Base-by-base conservation (phyloP, 202 grass and related monocot genomes). In the Brachypodium distachyon region DNA sequence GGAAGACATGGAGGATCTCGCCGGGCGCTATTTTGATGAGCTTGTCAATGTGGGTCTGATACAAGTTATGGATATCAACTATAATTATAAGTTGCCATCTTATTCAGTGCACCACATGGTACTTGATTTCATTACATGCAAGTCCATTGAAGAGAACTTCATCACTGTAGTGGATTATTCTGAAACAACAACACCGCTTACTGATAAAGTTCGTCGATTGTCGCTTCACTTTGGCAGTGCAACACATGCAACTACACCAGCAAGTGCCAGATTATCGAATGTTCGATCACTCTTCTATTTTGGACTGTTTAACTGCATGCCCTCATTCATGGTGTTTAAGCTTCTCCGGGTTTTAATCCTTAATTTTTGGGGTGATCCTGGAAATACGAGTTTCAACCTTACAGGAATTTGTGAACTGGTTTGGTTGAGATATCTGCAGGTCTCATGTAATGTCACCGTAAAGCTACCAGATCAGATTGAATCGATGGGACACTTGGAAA, bases 61-160 rank as follows among this genome's bases (percentile, higher is more conserved):
- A 1, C 68, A 84, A 13, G 47, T 13, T 0, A 28, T 74, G 19
- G 53, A 33, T 46, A 23, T 48, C 18, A 49, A 34, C 11, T 1
- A 7, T 1, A 8, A 10, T 0, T 49, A 65, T 1, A 60, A 82
- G 13, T 40, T 49, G 11, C 25, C 51, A 17, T 50, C 2, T 1
- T 91, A 27, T 12, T 1, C 3, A 77, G 60, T 91, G 43, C 64
- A 87, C 34, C 49, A 65, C 18, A 25, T 66, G 12, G 44, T 82
- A 21, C 12, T 67, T 7, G 56, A 63, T 27, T 2, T 77, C 13
- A 33, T 63, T 41, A 77, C 9, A 41, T 47, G 8, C 6, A 63
- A 77, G 36, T 77, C 73, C 1, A 9, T 28, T 18, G 29, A 77
- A 2, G 12, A 57, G 3, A 77, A 77, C 28, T 77, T 77, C 33